These are phyloP conservation scores for Curvularia lunata DNA, from an alignment of 2,329 filamentous ascomycete genomes.

Conservation along the genomic window DNA sequence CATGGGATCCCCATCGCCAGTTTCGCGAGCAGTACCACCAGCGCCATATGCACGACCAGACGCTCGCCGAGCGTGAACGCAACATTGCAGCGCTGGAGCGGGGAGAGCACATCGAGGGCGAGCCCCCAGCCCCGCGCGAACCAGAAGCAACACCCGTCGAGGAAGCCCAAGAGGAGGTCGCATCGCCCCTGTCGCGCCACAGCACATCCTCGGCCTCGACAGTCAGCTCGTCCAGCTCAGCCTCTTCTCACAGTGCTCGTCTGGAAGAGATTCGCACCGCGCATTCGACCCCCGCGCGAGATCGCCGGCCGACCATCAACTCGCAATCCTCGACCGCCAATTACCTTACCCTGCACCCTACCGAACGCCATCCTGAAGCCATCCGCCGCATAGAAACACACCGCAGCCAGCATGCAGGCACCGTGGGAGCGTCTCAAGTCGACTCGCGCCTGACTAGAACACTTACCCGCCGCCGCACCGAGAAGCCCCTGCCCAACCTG, in stretches of 20 bases:
- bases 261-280: constrained; percentile 43
- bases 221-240: constrained; percentile 26
- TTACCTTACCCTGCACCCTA: constrained; percentile 41
- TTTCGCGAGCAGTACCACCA: constrained; percentile 36
- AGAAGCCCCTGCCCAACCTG: constrained; percentile 68
- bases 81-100: constrained; percentile 13
- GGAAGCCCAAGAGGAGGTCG: constrained; percentile 28
- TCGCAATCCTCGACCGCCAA: constrained; percentile 30
- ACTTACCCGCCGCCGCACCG: constrained; percentile 44
- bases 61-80: constrained; percentile 16
- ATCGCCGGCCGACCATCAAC: constrained; percentile 27
- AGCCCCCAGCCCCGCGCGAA: constrained; percentile 6
- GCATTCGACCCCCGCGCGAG: constrained; percentile 22
- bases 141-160: constrained; percentile 17
- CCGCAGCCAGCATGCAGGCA: constrained; percentile 72
- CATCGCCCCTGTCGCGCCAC: constrained; percentile 32
- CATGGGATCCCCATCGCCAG: constrained; percentile 40
- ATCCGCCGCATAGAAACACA: constrained; percentile 75
- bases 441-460: constrained; percentile 53
- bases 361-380: constrained; percentile 71
- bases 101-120: constrained; percentile 17
- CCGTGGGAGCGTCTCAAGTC: constrained; percentile 62
- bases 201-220: constrained; percentile 30
- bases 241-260: constrained; percentile 23
- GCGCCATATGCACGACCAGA: constrained; percentile 27